Evolutionary conservation across 176 grass and related monocot genomes (phyloP).

Genomic region (Oryza glaberrima): DNA sequence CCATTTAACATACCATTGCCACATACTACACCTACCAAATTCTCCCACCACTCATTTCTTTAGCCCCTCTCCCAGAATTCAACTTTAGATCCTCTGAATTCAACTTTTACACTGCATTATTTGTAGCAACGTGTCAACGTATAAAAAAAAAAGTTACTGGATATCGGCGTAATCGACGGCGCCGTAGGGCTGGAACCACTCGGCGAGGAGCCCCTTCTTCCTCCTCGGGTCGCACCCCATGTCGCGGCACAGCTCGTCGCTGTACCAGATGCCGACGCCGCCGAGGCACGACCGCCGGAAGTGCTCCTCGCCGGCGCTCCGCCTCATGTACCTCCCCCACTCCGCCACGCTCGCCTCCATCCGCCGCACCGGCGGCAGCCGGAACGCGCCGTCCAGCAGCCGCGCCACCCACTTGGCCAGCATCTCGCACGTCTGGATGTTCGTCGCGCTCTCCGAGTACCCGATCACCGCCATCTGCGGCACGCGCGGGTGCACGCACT

Average conservation of each 20-base stretch:
- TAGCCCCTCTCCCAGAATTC: too few species aligned
- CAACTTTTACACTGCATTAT: too few species aligned
- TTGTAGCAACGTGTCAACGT: too few species aligned
- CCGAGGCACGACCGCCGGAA: constrained; percentile 49
- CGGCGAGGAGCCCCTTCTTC: constrained; percentile 66
- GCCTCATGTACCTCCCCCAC: constrained; percentile 60
- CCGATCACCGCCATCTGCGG: constrained; percentile 64
- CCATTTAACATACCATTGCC: too few species aligned
- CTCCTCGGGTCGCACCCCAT: constrained; percentile 69
- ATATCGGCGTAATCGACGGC: constrained; percentile 55
- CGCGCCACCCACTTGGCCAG: constrained; percentile 67
- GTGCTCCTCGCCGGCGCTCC: constrained; percentile 17
- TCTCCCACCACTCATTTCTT: too few species aligned
- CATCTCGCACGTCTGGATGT: constrained; percentile 49
- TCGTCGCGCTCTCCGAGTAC: constrained; percentile 55
- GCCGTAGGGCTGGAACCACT: constrained; percentile 68
- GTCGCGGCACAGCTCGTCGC: constrained; percentile 68
- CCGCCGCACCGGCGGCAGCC: constrained; percentile 46
- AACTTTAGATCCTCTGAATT: too few species aligned
- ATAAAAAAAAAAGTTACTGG: not conserved
- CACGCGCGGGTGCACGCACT: constrained; percentile 72
- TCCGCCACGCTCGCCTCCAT: constrained; percentile 61
- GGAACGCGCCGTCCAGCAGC: constrained; percentile 66
- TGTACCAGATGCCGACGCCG: constrained; percentile 62
- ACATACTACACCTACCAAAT: too few species aligned